Evolutionary conservation across 345 rosid genomes (phyloP).

Genomic region (Iberis pinnata): DNA sequence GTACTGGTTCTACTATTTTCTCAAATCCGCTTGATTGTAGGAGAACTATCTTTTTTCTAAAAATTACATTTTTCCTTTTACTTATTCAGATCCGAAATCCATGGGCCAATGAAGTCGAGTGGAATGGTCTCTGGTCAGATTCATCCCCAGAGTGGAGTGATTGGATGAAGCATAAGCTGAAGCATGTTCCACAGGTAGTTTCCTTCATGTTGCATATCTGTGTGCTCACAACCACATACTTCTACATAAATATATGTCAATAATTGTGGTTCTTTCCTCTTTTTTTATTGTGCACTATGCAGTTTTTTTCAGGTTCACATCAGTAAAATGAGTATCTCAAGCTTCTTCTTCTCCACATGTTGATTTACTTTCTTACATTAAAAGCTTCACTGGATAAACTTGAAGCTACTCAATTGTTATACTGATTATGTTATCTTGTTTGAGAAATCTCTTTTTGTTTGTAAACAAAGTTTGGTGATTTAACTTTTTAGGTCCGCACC

Average conservation of each 20-base stretch:
- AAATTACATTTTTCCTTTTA: no score
- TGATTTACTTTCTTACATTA: slow-evolving; percentile 42
- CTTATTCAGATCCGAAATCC: slow-evolving; percentile 98
- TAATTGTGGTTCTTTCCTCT: no score
- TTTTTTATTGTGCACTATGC: slow-evolving; percentile 39
- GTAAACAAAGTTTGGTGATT: slow-evolving; percentile 8
- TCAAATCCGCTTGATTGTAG: no score
- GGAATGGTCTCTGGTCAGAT: slow-evolving; percentile 99
- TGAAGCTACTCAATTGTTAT: slow-evolving; percentile 41
- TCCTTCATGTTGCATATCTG: neutral
- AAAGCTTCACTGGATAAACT: slow-evolving; percentile 40
- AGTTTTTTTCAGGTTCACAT: slow-evolving; percentile 48
- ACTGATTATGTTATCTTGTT: neutral
- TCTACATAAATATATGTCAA: no score
- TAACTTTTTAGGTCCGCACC: slow-evolving; percentile 43
- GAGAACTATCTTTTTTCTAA: no score
- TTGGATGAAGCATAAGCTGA: slow-evolving; percentile 94
- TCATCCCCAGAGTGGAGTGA: slow-evolving; percentile 95
- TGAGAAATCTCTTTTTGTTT: no score
- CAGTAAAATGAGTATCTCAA: slow-evolving; percentile 36
- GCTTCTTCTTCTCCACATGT: slow-evolving; percentile 26
- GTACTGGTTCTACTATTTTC: no score
- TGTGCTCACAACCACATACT: no score
- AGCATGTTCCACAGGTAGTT: slow-evolving; percentile 79
- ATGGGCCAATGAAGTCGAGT: slow-evolving; percentile 99